Evolutionary conservation across 2,329 filamentous ascomycete species (phyloP).

Genomic region (Teratosphaeria viscida): DNA sequence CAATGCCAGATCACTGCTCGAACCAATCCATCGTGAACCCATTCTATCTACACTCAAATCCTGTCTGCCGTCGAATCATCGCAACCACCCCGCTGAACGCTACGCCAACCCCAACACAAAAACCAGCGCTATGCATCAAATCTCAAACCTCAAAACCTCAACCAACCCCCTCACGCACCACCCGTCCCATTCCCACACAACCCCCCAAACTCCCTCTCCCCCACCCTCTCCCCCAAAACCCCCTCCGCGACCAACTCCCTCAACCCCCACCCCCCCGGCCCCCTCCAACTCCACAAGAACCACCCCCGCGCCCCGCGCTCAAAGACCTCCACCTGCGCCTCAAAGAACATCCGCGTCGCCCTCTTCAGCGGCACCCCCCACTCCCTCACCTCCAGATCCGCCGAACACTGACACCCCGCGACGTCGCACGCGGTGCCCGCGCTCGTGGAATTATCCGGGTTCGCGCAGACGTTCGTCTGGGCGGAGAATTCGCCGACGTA

Average conservation of each 20-base stretch:
- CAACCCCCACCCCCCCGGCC: conserved; percentile 33
- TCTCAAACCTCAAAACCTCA: neutral
- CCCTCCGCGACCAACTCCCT: conserved; percentile 30
- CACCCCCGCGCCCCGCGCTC: conserved; percentile 30
- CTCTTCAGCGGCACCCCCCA: conserved; percentile 27
- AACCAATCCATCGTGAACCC: neutral
- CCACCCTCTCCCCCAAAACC: conserved; percentile 30
- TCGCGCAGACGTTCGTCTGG: conserved; percentile 34
- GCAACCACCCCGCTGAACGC: neutral
- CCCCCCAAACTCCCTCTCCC: conserved; percentile 16
- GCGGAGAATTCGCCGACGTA: conserved; percentile 37
- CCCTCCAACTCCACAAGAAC: conserved; percentile 37
- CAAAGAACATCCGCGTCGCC: conserved; percentile 29
- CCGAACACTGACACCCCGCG: conserved; percentile 30
- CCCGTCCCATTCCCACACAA: conserved; percentile 9
- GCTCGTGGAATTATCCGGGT: conserved; percentile 27
- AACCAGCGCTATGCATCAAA: neutral
- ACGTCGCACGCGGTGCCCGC: conserved; percentile 23
- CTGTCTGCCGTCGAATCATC: neutral
- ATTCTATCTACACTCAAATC: neutral
- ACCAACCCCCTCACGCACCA: neutral
- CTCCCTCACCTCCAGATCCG: conserved; percentile 24
- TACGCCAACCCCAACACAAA: neutral
- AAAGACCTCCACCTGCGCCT: conserved; percentile 36
- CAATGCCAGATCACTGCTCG: neutral